phyloP scores from a whole-genome alignment of 2,329 filamentous ascomycete genomes.

The Colletotrichum sp. region DNA sequence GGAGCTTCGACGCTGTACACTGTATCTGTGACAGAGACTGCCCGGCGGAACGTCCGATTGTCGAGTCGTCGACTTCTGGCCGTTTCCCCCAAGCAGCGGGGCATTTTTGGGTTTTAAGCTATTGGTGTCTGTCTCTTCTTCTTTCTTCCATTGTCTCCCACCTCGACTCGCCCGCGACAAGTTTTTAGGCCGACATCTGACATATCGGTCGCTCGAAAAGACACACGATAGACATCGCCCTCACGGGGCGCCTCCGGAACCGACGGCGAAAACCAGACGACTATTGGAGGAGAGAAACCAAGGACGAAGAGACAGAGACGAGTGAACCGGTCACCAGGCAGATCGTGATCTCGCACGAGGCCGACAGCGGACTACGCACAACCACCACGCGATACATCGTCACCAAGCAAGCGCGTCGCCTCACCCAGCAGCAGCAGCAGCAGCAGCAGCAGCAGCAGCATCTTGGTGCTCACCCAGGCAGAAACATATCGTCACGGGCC shows the following conservation, averaged over 20 bases:
- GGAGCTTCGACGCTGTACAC: background rate
- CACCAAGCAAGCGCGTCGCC: background rate
- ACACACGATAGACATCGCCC: background rate
- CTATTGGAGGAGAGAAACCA: background rate
- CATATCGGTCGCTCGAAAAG: background rate
- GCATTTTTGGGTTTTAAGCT: background rate
- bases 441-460: background rate
- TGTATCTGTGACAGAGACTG: constrained; percentile 3
- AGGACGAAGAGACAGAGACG: background rate
- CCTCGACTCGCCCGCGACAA: background rate
- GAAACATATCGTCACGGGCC: background rate
- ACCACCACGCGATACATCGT: background rate
- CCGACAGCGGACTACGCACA: background rate
- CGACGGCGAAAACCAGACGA: background rate
- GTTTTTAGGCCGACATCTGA: background rate
- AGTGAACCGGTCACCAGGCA: background rate
- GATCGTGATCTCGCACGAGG: background rate
- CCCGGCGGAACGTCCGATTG: background rate
- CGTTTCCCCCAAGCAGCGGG: background rate
- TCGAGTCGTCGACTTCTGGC: background rate
- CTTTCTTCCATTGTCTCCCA: background rate
- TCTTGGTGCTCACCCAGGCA: background rate
- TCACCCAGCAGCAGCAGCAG: background rate
- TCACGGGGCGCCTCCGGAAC: background rate
- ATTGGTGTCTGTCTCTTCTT: background rate